Percentiles rank a stretch among this genome's conserved stretches.
phyloP scores from a whole-genome alignment of 805 yeast species.

The Teunomyces aglyptinius region DNA sequence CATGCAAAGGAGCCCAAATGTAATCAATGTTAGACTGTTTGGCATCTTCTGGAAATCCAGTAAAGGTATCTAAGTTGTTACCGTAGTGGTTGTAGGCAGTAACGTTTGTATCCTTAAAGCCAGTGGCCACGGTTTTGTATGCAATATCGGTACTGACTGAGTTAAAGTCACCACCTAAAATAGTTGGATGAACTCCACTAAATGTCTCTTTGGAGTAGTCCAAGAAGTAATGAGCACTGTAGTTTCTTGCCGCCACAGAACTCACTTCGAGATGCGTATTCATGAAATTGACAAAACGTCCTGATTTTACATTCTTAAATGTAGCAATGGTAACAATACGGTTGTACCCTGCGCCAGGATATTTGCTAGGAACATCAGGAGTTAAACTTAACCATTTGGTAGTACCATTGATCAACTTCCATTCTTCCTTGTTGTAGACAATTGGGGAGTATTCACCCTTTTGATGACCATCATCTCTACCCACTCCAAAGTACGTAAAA shows the following conservation, averaged over 20 bases:
- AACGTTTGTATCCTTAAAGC: conserved; percentile 28
- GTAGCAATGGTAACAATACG: conserved; percentile 41
- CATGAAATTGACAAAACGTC: conserved; percentile 27
- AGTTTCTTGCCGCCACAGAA: conserved; percentile 44
- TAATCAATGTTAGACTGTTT: conserved; percentile 39
- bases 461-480: conserved; percentile 51
- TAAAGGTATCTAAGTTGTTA: conserved; percentile 37
- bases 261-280: conserved; percentile 53
- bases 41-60: conserved; percentile 33
- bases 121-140: conserved; percentile 36
- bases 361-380: conserved; percentile 51
- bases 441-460: conserved; percentile 54
- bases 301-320: conserved; percentile 16
- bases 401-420: conserved; percentile 38
- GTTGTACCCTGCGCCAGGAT: conserved; percentile 47
- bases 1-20: conserved; percentile 29
- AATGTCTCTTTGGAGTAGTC: conserved; percentile 17
- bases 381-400: conserved; percentile 55
- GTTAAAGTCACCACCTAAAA: conserved; percentile 60
- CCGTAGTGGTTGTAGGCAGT: conserved; percentile 8
- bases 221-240: conserved; percentile 42
- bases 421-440: conserved; percentile 35
- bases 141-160: conserved; percentile 22
- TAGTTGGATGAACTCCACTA: conserved; percentile 26
- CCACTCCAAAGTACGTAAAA: conserved; percentile 46